These are phyloP conservation scores for Arxiozyma bovina DNA, from an alignment of 1,139 yeast genomes.

Conservation along the genomic window DNA sequence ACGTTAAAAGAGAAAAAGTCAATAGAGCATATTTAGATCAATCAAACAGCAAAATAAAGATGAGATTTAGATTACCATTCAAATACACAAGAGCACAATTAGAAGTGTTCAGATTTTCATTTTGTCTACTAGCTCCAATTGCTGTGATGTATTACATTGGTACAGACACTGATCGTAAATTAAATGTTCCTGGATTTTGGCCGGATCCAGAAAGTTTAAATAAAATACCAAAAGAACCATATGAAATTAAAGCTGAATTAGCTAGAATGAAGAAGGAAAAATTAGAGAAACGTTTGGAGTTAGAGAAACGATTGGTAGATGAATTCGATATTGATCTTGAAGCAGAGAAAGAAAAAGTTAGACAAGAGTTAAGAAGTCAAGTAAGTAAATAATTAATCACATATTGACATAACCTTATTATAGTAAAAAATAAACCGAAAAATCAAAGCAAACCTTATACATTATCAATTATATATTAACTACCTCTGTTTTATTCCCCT, in stretches of 20 bases:
- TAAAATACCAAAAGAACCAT: constrained; percentile 86
- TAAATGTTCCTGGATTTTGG: constrained; percentile 94
- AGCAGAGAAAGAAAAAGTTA: constrained; percentile 32
- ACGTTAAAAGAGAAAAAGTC: neutral
- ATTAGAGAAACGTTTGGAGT: constrained; percentile 57
- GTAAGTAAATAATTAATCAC: neutral
- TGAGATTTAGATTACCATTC: constrained; percentile 21
- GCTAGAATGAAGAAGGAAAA: constrained; percentile 77
- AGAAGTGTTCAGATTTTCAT: constrained; percentile 71
- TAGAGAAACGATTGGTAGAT: constrained; percentile 63
- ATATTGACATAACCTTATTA: neutral
- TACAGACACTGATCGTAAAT: constrained; percentile 75
- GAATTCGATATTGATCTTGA: constrained; percentile 52
- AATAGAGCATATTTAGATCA: neutral
- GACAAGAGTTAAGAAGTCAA: constrained; percentile 12
- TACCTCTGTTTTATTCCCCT: neutral
- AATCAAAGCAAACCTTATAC: neutral
- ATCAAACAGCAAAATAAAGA: neutral
- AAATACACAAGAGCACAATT: constrained; percentile 46
- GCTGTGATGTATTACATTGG: constrained; percentile 89
- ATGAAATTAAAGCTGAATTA: constrained; percentile 82
- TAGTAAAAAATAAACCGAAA: too few relatives aligned
- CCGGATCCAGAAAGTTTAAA: constrained; percentile 91
- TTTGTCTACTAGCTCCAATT: constrained; percentile 79
- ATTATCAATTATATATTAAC: neutral